A percentile compares a stretch with the other conserved stretches of the same genome.
phyloP scores from a whole-genome alignment of 306 rosid species.

The Prosopis cineraria region DNA sequence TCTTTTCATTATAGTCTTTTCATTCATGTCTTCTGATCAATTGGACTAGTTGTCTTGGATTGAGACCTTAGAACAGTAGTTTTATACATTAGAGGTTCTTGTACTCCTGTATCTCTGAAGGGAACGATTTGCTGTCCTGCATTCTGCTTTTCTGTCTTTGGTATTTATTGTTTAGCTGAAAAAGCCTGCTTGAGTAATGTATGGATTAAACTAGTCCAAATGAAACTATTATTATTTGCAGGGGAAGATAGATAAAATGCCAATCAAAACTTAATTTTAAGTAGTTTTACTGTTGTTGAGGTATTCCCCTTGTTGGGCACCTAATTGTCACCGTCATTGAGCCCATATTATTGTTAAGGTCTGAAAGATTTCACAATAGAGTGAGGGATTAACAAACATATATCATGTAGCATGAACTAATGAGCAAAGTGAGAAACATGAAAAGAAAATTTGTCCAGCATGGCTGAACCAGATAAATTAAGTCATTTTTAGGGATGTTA shows the following conservation, averaged over 20 bases:
- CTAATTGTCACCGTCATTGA: conserved; percentile 16
- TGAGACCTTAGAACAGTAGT: conserved; percentile 2
- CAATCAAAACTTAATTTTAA: background rate
- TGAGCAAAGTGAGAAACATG: conserved; percentile 16
- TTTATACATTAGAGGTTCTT: background rate
- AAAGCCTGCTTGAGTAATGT: background rate
- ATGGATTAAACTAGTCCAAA: conserved; percentile 21
- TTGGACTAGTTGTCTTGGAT: conserved; percentile 14
- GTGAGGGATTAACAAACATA: background rate
- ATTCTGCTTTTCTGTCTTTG: background rate
- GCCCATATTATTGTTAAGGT: background rate
- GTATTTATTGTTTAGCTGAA: background rate
- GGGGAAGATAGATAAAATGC: background rate
- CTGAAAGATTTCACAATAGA: background rate
- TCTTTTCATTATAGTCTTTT: background rate
- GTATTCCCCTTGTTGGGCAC: background rate
- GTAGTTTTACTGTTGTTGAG: background rate
- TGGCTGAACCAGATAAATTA: background rate
- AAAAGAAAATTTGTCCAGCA: background rate
- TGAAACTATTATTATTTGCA: background rate
- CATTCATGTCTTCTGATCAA: no score
- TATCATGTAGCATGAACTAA: background rate
- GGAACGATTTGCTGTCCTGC: conserved; percentile 15
- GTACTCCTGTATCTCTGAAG: background rate
- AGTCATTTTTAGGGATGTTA: background rate